Base-by-base conservation (phyloP, 176 grass and related monocot species). In the Dendrocalamus sinicus region DNA sequence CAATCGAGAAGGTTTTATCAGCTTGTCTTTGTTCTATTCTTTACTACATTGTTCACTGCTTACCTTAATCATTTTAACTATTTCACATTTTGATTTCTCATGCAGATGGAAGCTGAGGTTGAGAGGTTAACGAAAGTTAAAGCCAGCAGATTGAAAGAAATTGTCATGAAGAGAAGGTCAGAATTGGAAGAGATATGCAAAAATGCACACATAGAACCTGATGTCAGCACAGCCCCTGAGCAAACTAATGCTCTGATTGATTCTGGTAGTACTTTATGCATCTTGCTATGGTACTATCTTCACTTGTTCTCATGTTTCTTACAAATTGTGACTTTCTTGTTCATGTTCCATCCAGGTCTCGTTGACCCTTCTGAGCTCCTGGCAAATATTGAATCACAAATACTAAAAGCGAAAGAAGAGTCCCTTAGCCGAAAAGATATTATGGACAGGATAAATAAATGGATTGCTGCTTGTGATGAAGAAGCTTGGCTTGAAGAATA, bases 401-500 rank as follows among this genome's bases (percentile, higher is more conserved):
- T 99, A 93, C 45, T 90, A 78, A 94, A 90, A 86, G 90, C 87
- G 48, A 96, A 88, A 90, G 94, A 99, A 91, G 92, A 96, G 83
- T 88, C 90, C 45, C 68, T 92, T 77, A 96, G 92, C 73, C 87
- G 92, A 84, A 94, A 94, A 91, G 97, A 99, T 66, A 99, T 99
- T 77, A 96, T 93, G 89, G 94, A 96, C 57, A 90, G 92, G 69
- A 96, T 96, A 89, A 91, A 89, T 67, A 99, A 94, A 91, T 99
- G 94, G 94, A 89, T 94, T 78, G 87, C 90, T 67, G 94, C 97
- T 71, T 99, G 92, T 81, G 94, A 94, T 83, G 94, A 96, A 90
- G 97, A 96, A 81, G 84, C 70, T 57, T 99, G 97, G 94, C 94
- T 99, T 84, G 89, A 99, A 87, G 93, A 99, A 88, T 99, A 99